Base-by-base conservation (phyloP, 768 basidiomycete species). In the Chiua virens region DNA sequence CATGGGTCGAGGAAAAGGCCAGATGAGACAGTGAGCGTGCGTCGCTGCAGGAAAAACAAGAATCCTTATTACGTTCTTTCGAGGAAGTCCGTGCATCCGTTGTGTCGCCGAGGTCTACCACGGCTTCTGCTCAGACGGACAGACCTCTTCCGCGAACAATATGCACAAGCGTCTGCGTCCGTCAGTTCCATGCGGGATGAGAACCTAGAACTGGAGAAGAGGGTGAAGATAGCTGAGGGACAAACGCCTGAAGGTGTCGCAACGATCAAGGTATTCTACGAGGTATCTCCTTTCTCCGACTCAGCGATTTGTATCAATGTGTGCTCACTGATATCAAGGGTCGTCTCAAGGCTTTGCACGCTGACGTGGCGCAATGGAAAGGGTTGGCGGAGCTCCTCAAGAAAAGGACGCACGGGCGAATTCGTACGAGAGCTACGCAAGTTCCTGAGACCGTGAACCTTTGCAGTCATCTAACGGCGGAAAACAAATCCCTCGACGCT, bases 401-500 rank as follows among this genome's bases (percentile, higher is more conserved):
- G 78, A 82, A 65, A 82, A 81, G 62, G 83, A 85, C 45, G 58
- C 61, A 47, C 70, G 78, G 52, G 85, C 84, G n/a, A 75, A 81
- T 88, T 18, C 72, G 86, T 18, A 57, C 68, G 45, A 73, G 77
- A 22, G 86, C 87, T 3, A 85, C 79, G 7, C 78, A 80, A 60
- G 72, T 75, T 32, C 82, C 81, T 0, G 81, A 82, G 63, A 63
- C 86, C 25, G 57, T 61, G 25, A 70, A 66, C 8, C 65, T 68
- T 38, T 75, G 74, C 55, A 57, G 30, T 7, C 60, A 65, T 30
- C 67, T 78, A 25, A 61, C n/a, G n/a, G n/a, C n/a, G n/a, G n/a
- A n/a, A n/a, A n/a, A n/a, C n/a, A n/a, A n/a, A n/a, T n/a, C n/a
- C n/a, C n/a, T n/a, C n/a, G n/a, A n/a, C n/a, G n/a, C n/a, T n/a